These are phyloP conservation scores for Paragyromitra xinjiangensis DNA, from an alignment of 495 filamentous ascomycete genomes.

Conservation along the genomic window DNA sequence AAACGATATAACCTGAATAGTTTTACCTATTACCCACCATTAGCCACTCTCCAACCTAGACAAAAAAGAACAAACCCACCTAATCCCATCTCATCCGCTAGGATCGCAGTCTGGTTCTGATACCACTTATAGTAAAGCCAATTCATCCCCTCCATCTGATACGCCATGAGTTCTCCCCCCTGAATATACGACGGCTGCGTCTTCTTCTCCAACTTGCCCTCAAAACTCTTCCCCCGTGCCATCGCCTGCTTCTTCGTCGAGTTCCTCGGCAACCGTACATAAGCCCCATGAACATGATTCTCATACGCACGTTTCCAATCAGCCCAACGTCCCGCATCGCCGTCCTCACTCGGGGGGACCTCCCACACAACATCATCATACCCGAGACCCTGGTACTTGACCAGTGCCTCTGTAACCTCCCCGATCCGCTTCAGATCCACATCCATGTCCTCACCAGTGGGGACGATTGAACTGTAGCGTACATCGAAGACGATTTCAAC, in stretches of 20 bases:
- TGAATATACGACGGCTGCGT: constrained; percentile 76
- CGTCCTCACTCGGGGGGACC: constrained; percentile 70
- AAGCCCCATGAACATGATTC: constrained; percentile 80
- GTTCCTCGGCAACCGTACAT: constrained; percentile 68
- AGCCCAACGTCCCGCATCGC: constrained; percentile 69
- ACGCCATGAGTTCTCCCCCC: constrained; percentile 87
- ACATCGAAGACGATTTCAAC: constrained; percentile 90
- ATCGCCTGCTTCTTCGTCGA: constrained; percentile 69
- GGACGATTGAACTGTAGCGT: constrained; percentile 65
- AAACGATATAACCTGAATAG: constrained; percentile 89
- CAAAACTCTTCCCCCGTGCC: constrained; percentile 72
- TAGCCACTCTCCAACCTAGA: not conserved
- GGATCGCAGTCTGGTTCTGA: constrained; percentile 81
- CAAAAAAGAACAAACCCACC: constrained; percentile 56
- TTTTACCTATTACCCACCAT: constrained; percentile 70
- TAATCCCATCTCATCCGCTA: constrained; percentile 98
- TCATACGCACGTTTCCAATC: constrained; percentile 84
- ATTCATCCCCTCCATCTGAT: constrained; percentile 92
- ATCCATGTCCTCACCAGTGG: constrained; percentile 65
- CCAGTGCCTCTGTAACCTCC: constrained; percentile 73
- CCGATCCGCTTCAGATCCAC: constrained; percentile 73
- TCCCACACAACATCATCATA: constrained; percentile 96
- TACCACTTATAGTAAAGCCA: constrained; percentile 97
- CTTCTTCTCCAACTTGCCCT: constrained; percentile 67
- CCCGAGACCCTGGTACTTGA: constrained; percentile 94